phyloP scores from a whole-genome alignment of 1,284 basidiomycete species.

The Moniliophthora roreri region DNA sequence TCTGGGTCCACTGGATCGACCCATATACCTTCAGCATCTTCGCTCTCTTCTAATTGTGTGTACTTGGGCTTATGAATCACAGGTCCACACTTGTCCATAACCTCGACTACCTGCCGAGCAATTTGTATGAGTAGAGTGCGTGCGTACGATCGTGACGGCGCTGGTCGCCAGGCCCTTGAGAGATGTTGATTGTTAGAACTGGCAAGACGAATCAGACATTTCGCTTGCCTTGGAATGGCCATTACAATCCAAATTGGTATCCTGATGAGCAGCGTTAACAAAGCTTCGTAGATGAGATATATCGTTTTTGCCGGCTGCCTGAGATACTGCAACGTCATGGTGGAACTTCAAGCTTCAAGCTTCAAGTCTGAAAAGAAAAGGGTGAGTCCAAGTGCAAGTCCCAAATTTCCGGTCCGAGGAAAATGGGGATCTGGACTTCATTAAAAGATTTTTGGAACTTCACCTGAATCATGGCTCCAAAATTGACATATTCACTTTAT shows the following conservation, averaged over 20 bases:
- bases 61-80: conserved; percentile 29
- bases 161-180: conserved; percentile 37
- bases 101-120: background rate
- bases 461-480: no score
- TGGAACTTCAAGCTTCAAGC: no score
- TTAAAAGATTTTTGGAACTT: no score
- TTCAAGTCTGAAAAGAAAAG: no score
- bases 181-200: conserved; percentile 4
- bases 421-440: no score
- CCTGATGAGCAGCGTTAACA: conserved; percentile 39
- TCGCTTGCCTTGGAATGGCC: conserved; percentile 29
- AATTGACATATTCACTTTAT: no score
- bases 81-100: conserved; percentile 23
- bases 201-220: background rate
- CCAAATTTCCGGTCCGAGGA: no score
- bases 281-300: conserved; percentile 38
- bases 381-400: no score
- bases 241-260: conserved; percentile 47
- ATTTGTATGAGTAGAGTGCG: conserved; percentile 23
- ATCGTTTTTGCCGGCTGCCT: conserved; percentile 41
- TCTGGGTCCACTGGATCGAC: conserved; percentile 44
- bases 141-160: conserved; percentile 38
- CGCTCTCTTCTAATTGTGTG: conserved; percentile 35
- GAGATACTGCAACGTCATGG: conserved; percentile 15
- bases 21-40: conserved; percentile 48